Percentiles rank a stretch among this genome's conserved stretches.
Evolutionary conservation across 257 asterid species (phyloP).

Genomic region (Nicotiana tomentosiformis): DNA sequence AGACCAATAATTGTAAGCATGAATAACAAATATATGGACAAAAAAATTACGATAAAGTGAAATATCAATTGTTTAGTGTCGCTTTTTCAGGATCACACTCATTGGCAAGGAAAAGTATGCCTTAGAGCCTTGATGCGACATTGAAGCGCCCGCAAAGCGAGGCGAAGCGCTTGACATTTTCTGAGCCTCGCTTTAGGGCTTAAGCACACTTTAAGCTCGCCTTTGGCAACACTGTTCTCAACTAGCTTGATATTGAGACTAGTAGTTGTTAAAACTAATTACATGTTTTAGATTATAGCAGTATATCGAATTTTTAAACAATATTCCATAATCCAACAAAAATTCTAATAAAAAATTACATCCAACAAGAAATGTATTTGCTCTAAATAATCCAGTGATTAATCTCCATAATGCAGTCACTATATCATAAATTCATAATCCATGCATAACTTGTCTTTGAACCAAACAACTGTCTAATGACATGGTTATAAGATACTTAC

Average conservation of each 20-base stretch:
- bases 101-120: too few species aligned
- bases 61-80: too few species aligned
- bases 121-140: too few species aligned
- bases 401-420: background rate
- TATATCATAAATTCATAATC: background rate
- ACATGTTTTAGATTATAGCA: background rate
- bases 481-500: background rate
- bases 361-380: background rate
- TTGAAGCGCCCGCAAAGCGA: too few species aligned
- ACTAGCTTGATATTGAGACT: background rate
- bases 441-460: background rate
- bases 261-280: background rate
- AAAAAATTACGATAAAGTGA: too few species aligned
- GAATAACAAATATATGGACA: too few species aligned
- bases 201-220: too few species aligned
- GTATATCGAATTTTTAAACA: background rate
- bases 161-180: too few species aligned
- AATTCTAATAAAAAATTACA: background rate
- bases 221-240: background rate
- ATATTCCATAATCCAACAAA: background rate
- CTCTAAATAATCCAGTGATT: background rate
- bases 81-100: too few species aligned
- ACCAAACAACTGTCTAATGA: background rate
- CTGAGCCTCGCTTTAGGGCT: too few species aligned
- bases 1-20: too few species aligned